Evolutionary conservation across 495 filamentous ascomycete species (phyloP), one percentile per base, ranked within the genome.

Genomic region (Penicillium paradoxum): DNA sequence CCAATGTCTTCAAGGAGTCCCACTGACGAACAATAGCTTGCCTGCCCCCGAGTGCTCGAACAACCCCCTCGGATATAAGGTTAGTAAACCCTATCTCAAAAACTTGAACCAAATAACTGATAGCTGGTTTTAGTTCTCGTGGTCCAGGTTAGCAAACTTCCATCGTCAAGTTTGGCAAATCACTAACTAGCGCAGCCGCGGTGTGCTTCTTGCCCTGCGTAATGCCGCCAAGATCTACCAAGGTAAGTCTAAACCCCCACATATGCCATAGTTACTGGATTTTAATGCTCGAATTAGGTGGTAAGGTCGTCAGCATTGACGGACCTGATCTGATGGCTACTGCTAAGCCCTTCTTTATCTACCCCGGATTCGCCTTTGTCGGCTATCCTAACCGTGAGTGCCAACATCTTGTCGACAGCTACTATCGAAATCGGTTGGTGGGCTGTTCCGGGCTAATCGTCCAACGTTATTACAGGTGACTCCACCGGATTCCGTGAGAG

Each of bases 21-120:
- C 10, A 27, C 29, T 38, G 33, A 38, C 21, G 19, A 18, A 19
- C 10, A 18, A 36, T 22, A 49, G 49, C 44, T 79, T 92, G 0
- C 87, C 87, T 10, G 84, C 88, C 45, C 88, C 89, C 27, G 91
- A 96, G 70, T 77, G 78, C 71, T 90, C 88, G 10, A 86, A 85
- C 68, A 97, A 97, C 75, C 92, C 93, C 24, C 78, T 96, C 19
- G 92, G 93, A 34, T 98, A 96, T 80, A 96, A 97, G 45, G 45
- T 48, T 37, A 34, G 25, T 11, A 21, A 45, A 32, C 17, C n/a
- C 29, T 1, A 33, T 6, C 2, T 11, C 14, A 8, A 9, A 13
- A 13, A 2, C 15, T 15, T 48, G 10, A 19, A 48, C 3, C 17
- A 21, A 36, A 11, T 48, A 36, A 25, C 45, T 48, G 15, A 48